Base-by-base conservation (phyloP, 2,329 filamentous ascomycete genomes). In the Penicillium nordicum region DNA sequence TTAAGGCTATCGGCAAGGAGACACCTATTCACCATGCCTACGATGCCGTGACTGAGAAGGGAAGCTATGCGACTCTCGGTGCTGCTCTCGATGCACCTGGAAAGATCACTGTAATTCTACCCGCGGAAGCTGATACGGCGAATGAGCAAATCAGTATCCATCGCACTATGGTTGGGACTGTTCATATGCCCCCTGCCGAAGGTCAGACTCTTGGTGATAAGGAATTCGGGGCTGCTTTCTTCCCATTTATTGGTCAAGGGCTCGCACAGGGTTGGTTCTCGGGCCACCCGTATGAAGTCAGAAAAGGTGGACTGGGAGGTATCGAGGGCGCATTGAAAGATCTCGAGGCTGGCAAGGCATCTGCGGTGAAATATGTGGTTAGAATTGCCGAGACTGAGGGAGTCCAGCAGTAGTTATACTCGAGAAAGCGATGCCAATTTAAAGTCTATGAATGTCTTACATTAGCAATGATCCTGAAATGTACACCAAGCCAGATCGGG, bases 301-400 rank as follows among this genome's bases (percentile, higher is more conserved):
- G 81, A 3, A 69, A 74, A 0, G 82, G 83, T 3, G 84, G 84
- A 0, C 63, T 88, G 49, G 74, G 68, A 4, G 83, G 84, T 0
- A 69, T 87, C 2, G 72, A 85, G 64, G 71, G 66, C 34, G 85
- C 74, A 0, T 65, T 88, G 69, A 69, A 70, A 61, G 80, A 83
- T 59, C 68, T 89, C 66, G 82, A 80, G 67, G 78, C 76, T 29
- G 86, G 86, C 0, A 84, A 82, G 69, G 84, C 82, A 23, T 86
- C 82, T 64, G 86, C 79, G 1, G 76, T 83, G 0, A 89, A 89
- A 72, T 88, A 86, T 74, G 81, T 88, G 0, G 83, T 84, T 64
- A 75, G 74, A 59, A 79, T 85, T 69, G 76, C 62, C 9, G 80
- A 84, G 37, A 83, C 81, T 12, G 64, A 67, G 23, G 61, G 63